Base-by-base conservation (phyloP, 1,139 yeast genomes). In the Blastobotrys indianensis region DNA sequence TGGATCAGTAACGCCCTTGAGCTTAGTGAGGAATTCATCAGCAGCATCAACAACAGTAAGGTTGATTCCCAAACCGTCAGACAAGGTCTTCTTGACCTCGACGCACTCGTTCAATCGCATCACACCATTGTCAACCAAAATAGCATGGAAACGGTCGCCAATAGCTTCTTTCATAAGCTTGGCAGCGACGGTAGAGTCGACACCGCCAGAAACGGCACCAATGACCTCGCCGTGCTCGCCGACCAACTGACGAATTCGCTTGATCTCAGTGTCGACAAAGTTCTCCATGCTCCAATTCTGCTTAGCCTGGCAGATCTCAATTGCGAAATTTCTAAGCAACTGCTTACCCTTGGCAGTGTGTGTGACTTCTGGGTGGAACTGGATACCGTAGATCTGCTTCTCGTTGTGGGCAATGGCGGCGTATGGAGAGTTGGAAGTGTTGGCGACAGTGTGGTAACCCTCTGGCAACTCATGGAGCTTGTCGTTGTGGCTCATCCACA, bases 401-500 rank as follows among this genome's bases (percentile, higher is more conserved):
- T 73, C 64, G 64, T 77, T 80, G 69, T 88, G 82, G 50, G 90
- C 80, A 66, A 92, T 83, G 63, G 95, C 97, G 60, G 97, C 95
- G 72, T 66, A 94, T 45, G 98, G 98, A 39, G 97, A 90, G 77
- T 92, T 92, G 57, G 77, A 85, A 42, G 97, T 84, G 42, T 88
- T 81, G 42, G 97, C 99, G 51, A 90, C 90, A 51, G 85, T 79
- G 67, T 82, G 80, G 77, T 79, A 92, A 33, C 95, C 96, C 42
- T 78, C 75, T 62, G 99, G 99, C 59, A 92, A 76, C 44, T 90
- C 86, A 60, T 82, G 82, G 62, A 92, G 77, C 74, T 92, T 94
- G 72, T 92, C 99, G 63, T 96, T 96, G 69, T 92, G 99, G 39
- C 97, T 90, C 99, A 92, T 92, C 99, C 99, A 92, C 54, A 94